Evolutionary conservation across 345 rosid species (phyloP), one percentile per base, ranked within the genome.

Genomic region (Durio zibethinus): DNA sequence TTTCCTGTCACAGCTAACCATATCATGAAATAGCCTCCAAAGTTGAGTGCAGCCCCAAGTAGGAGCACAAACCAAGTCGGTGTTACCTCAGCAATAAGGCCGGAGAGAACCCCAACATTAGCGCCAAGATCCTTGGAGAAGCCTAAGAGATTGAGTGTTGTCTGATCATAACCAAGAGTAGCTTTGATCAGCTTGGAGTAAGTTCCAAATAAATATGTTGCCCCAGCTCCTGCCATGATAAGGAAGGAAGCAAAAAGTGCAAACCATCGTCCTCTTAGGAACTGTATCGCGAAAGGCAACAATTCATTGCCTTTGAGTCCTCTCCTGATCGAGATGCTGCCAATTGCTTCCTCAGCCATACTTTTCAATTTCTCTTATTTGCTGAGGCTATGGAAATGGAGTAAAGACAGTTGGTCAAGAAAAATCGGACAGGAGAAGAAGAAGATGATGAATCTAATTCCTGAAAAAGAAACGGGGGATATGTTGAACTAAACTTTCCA

Each of bases 71-170:
- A 86, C 97, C 98, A 94, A 3, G 98, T 91, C 3, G 97, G 98
- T 2, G 93, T 90, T 65, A 94, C 88, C 83, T 94, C 97, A 8
- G 93, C 98, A 1, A 94, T 63, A n/a, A 92, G 91, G 0, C 97
- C 97, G 0, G 98, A 88, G 35, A 85, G 43, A 57, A 94, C 92
- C 2, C 97, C 97, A 11, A 92, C 85, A 68, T 92, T 94, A 11
- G 97, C 97, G 27, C 98, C 98, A 0, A 94, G 92, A 77, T 94
- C 98, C 79, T 94, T 94, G 69, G 89, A 90, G 83, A 91, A 92
- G 3, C 93, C 94, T n/a, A 94, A 20, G 2, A 92, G 89, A 84
- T 92, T 92, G 20, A 94, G 86, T 4, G 98, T 94, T 7, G 89
- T 80, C 75, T 94, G 97, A 76, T 91, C 97, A 64, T 94, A 92